Evolutionary conservation across 2,329 filamentous ascomycete species (phyloP).

Genomic region (Fusarium goolgardi): DNA sequence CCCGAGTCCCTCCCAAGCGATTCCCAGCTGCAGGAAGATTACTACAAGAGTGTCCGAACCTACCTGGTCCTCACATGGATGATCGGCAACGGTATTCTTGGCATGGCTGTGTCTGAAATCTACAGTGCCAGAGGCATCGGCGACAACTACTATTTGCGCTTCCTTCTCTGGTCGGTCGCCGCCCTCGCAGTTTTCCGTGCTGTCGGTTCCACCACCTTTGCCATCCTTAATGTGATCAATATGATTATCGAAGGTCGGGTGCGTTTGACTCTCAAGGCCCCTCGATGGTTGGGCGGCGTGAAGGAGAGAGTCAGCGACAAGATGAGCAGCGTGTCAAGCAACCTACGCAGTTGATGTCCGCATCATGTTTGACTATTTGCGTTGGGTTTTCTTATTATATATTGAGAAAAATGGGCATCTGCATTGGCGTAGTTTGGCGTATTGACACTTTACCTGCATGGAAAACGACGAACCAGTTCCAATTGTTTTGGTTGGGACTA

Average conservation of each 20-base stretch:
- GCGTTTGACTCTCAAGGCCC: slow-evolving; percentile 66
- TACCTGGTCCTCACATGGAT: slow-evolving; percentile 99
- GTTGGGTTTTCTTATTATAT: slow-evolving; percentile 25
- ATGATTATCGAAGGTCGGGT: slow-evolving; percentile 88
- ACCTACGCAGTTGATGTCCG: slow-evolving; percentile 51
- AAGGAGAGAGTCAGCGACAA: slow-evolving; percentile 60
- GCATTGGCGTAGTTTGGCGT: slow-evolving; percentile 32
- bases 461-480: slow-evolving; percentile 11
- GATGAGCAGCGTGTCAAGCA: slow-evolving; percentile 62
- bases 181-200: slow-evolving; percentile 88
- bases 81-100: slow-evolving; percentile 88
- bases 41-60: slow-evolving; percentile 95
- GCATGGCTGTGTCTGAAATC: slow-evolving; percentile 90
- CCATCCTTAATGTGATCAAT: slow-evolving; percentile 85
- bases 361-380: slow-evolving; percentile 3
- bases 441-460: slow-evolving; percentile 17
- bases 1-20: slow-evolving; percentile 71
- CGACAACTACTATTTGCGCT: slow-evolving; percentile 89
- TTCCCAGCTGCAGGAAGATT: slow-evolving; percentile 93
- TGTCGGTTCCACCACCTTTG: slow-evolving; percentile 82
- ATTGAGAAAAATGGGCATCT: slow-evolving; percentile 29
- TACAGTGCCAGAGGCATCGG: slow-evolving; percentile 79
- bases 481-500: slow-evolving; percentile 11
- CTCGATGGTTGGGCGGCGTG: slow-evolving; percentile 61
- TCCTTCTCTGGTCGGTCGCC: slow-evolving; percentile 94